Percentiles rank a stretch among this genome's conserved stretches.
Conservation (phyloP, 2,329 filamentous ascomycete genomes). For the Fusarium luffae region DNA sequence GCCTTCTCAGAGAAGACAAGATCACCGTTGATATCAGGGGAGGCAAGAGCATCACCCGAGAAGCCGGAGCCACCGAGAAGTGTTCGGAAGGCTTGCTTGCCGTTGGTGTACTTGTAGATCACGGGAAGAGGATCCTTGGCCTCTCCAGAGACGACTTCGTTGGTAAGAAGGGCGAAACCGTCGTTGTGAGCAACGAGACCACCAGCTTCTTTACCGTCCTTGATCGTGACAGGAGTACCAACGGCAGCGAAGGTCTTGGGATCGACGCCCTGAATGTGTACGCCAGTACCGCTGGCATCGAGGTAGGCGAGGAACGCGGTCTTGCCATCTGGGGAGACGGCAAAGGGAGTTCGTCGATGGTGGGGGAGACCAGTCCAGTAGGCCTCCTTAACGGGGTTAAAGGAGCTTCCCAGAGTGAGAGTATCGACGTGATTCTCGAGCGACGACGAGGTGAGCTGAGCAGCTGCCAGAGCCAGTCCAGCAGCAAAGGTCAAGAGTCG, state of each 20-base stretch:
- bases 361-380: conserved; percentile 72
- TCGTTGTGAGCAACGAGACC: conserved; percentile 72
- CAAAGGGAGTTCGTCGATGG: conserved; percentile 70
- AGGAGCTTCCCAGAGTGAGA: conserved; percentile 60
- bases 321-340: conserved; percentile 69
- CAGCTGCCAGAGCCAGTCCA: conserved; percentile 45
- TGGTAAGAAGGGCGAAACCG: conserved; percentile 71
- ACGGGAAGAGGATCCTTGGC: conserved; percentile 65
- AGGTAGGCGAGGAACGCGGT: conserved; percentile 70
- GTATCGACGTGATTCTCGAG: conserved; percentile 52
- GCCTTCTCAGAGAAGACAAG: conserved; percentile 68
- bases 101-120: conserved; percentile 68
- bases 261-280: conserved; percentile 68
- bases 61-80: conserved; percentile 68
- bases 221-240: conserved; percentile 62
- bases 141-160: conserved; percentile 64
- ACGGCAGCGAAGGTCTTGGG: conserved; percentile 64
- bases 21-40: conserved; percentile 71
- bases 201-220: conserved; percentile 67
- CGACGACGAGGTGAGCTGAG: conserved; percentile 42
- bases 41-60: conserved; percentile 59
- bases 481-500: conserved; percentile 43
- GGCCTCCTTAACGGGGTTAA: conserved; percentile 67
- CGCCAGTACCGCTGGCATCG: conserved; percentile 63
- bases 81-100: conserved; percentile 67